Conservation (phyloP, 345 rosid species). For the Arabis hirsuta region DNA sequence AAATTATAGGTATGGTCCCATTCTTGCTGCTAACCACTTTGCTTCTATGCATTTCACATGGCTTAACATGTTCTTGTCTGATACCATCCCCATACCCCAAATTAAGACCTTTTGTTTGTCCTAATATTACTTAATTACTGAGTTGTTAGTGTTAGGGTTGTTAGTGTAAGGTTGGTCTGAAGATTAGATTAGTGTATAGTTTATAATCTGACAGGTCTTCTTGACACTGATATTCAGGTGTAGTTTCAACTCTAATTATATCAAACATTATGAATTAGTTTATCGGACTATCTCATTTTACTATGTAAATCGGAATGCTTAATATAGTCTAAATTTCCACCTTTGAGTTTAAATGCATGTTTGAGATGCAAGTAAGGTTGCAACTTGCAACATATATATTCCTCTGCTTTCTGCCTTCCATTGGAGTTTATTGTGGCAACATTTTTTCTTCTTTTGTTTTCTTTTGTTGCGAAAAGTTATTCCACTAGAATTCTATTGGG, state of each 20-base stretch:
- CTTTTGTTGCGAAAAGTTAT: not conserved
- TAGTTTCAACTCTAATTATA: constrained; percentile 3
- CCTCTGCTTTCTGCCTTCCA: not conserved
- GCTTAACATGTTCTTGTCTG: constrained; percentile 40
- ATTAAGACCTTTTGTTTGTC: not conserved
- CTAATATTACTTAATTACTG: not conserved
- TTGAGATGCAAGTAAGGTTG: constrained; percentile 14
- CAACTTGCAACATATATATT: not conserved
- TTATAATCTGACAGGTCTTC: constrained; percentile 7
- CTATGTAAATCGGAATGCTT: not conserved
- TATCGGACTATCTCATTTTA: too few relatives aligned
- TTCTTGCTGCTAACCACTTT: constrained; percentile 27
- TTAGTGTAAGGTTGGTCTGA: constrained; percentile 25
- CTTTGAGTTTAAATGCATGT: constrained; percentile 4
- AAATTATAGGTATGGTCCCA: constrained; percentile 27
- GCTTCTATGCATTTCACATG: constrained; percentile 39
- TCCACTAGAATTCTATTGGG: not conserved
- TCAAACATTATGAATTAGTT: too few relatives aligned
- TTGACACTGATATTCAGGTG: constrained; percentile 8
- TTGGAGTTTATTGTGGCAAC: constrained; percentile 16
- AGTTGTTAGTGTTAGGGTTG: constrained; percentile 14
- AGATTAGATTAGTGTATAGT: constrained; percentile 14
- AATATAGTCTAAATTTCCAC: not conserved
- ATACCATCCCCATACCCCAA: constrained; percentile 32
- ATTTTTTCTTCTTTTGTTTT: not conserved